Evolutionary conservation across 306 rosid species (phyloP).

Genomic region (Comarum palustre): DNA sequence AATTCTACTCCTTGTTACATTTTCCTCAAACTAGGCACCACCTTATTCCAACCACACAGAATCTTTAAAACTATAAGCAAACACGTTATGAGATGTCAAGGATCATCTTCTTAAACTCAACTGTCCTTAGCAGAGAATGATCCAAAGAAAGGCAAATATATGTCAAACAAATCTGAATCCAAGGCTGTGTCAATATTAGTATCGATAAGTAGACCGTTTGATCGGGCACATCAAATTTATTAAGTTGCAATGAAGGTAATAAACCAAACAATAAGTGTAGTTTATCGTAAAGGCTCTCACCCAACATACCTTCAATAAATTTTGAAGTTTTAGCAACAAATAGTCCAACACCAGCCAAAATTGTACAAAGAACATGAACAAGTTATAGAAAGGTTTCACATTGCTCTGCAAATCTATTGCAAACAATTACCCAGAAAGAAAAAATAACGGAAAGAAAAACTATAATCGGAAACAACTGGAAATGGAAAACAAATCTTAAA

Average conservation of each 20-base stretch:
- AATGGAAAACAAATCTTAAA: background rate
- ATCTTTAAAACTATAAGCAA: background rate
- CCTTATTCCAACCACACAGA: too few relatives aligned
- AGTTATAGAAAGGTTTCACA: background rate
- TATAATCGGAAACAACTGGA: background rate
- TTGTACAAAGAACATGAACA: background rate
- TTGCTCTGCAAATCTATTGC: too few relatives aligned
- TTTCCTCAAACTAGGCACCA: background rate
- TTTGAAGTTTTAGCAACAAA: background rate
- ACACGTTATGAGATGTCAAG: background rate
- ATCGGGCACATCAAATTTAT: background rate
- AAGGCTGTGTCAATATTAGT: background rate
- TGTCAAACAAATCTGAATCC: background rate
- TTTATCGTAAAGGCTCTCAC: background rate
- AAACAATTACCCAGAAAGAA: background rate
- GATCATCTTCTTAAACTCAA: background rate
- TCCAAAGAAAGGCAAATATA: background rate
- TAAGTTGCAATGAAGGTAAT: background rate
- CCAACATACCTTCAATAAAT: background rate
- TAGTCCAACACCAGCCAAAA: background rate
- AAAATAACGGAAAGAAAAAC: background rate
- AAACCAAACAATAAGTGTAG: background rate
- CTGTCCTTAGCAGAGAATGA: background rate
- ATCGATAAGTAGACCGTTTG: background rate
- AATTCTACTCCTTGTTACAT: background rate